Evolutionary conservation across 495 filamentous ascomycete genomes (phyloP).

Genomic region (Daldinia childiae): DNA sequence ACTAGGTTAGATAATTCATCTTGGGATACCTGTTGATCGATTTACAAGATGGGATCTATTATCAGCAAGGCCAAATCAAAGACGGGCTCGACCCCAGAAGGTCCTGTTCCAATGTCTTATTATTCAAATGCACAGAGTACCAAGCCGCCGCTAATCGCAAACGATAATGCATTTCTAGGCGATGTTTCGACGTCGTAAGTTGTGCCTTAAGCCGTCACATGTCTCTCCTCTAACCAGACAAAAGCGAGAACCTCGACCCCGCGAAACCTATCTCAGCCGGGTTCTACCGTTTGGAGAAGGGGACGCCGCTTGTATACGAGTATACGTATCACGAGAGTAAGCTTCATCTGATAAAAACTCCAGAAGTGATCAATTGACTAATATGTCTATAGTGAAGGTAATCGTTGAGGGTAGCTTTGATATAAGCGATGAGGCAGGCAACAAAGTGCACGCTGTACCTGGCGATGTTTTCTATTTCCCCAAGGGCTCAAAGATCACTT

Average conservation of each 20-base stretch:
- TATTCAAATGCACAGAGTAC: constrained; percentile 69
- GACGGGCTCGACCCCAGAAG: constrained; percentile 16
- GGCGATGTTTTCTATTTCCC: constrained; percentile 83
- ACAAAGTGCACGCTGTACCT: constrained; percentile 70
- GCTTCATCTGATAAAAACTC: constrained; percentile 41
- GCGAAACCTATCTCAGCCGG: constrained; percentile 72
- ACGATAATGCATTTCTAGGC: constrained; percentile 77
- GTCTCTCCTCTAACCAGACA: constrained; percentile 12
- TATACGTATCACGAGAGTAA: constrained; percentile 78
- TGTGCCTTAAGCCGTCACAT: not conserved
- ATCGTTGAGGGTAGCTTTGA: constrained; percentile 80
- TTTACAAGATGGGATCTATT: constrained; percentile 46
- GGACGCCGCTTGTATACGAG: constrained; percentile 75
- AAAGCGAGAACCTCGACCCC: constrained; percentile 65
- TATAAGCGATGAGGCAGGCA: constrained; percentile 73
- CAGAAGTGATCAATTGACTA: not conserved
- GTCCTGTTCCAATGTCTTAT: constrained; percentile 58
- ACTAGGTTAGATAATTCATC: not conserved
- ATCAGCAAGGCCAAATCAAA: constrained; percentile 50
- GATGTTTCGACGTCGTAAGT: constrained; percentile 69
- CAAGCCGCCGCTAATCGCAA: constrained; percentile 76
- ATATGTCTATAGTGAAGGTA: constrained; percentile 62
- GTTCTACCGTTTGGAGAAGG: constrained; percentile 79
- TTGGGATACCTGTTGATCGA: not conserved
- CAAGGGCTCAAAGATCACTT: constrained; percentile 80